These are phyloP conservation scores for Andrographis paniculata DNA, from an alignment of 305 asterid species.

Conservation along the genomic window DNA sequence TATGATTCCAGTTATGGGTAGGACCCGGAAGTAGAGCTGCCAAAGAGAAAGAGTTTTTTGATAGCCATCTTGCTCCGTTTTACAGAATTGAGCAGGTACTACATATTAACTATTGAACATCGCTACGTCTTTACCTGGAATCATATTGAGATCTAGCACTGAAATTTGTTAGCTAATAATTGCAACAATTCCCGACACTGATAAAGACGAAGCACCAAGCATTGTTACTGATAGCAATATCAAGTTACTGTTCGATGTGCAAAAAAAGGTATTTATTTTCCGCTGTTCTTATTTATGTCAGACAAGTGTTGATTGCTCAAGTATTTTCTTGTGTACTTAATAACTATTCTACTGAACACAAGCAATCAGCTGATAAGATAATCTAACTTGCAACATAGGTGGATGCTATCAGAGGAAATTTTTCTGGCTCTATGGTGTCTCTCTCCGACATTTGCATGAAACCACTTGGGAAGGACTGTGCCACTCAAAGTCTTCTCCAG, in stretches of 20 bases:
- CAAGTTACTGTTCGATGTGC: conserved; percentile 81
- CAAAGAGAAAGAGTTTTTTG: conserved; percentile 84
- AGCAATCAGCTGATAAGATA: conserved; percentile 9
- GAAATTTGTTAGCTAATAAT: conserved; percentile 75
- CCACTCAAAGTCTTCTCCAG: conserved; percentile 98
- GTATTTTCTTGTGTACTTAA: not conserved
- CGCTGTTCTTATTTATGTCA: not conserved
- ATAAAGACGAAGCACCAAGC: conserved; percentile 67
- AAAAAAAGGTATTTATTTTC: conserved; percentile 58
- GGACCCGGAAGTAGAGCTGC: conserved; percentile 99
- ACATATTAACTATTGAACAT: conserved; percentile 3
- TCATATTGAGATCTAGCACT: conserved; percentile 13
- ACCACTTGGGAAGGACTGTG: conserved; percentile 97
- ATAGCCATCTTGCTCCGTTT: conserved; percentile 90
- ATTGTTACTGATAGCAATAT: conserved; percentile 81
- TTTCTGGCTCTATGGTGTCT: conserved; percentile 76
- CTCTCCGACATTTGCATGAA: conserved; percentile 95
- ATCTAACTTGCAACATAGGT: conserved; percentile 38
- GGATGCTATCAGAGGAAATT: conserved; percentile 83
- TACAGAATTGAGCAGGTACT: conserved; percentile 97
- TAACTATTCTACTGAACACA: conserved; percentile 3
- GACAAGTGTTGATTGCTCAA: not conserved
- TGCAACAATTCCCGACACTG: conserved; percentile 62
- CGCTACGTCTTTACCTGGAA: conserved; percentile 7
- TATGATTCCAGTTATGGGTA: conserved; percentile 79